Evolutionary conservation across 2,329 filamentous ascomycete species (phyloP).

Genomic region (Xylaria sp.): DNA sequence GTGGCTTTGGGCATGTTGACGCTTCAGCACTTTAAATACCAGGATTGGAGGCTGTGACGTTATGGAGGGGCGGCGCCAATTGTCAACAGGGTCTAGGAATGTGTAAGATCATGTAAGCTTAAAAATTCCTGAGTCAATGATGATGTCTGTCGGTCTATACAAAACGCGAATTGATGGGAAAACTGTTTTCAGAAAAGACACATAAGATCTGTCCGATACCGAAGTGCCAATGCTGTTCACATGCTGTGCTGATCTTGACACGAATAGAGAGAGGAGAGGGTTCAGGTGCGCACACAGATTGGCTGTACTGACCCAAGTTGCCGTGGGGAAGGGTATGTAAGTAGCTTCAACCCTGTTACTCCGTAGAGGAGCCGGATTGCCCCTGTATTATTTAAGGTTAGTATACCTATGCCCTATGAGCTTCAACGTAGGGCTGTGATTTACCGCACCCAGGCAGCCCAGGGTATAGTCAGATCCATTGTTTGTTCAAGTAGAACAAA

Average conservation of each 20-base stretch:
- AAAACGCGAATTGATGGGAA: neutral
- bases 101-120: neutral
- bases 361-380: too few relatives aligned
- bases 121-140: neutral
- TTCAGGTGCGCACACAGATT: too few relatives aligned
- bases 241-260: neutral
- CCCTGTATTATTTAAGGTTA: too few relatives aligned
- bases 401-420: too few relatives aligned
- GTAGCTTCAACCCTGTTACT: too few relatives aligned
- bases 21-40: too few relatives aligned
- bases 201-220: neutral
- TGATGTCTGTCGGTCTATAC: neutral
- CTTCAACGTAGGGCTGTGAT: too few relatives aligned
- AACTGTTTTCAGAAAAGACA: neutral
- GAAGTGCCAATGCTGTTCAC: neutral
- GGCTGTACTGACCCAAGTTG: too few relatives aligned
- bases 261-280: neutral
- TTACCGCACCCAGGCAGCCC: too few relatives aligned
- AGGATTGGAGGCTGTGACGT: conserved; percentile 24
- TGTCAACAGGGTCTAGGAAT: conserved; percentile 8
- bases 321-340: too few relatives aligned
- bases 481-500: too few relatives aligned
- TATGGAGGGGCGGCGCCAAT: conserved; percentile 17
- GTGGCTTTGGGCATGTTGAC: conserved; percentile 17
- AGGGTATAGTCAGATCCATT: too few relatives aligned